Conservation (phyloP, 805 yeast genomes). For the Metschnikowia shivogae region DNA sequence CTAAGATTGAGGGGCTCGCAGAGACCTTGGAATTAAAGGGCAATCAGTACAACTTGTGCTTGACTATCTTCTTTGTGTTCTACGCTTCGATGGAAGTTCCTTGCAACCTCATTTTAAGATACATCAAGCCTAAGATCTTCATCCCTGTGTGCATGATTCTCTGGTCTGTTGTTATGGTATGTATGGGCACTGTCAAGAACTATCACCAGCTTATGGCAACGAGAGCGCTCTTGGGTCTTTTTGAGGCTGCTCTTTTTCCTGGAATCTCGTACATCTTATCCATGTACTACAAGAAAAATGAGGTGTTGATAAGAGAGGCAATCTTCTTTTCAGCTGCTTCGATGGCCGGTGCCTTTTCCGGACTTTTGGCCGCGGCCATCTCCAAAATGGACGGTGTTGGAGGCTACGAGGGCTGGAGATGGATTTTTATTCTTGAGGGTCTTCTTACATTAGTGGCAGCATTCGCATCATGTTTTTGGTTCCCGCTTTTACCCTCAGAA, state of each 20-base stretch:
- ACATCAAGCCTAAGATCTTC: slow-evolving; percentile 62
- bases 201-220: slow-evolving; percentile 59
- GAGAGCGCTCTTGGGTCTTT: slow-evolving; percentile 61
- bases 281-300: slow-evolving; percentile 59
- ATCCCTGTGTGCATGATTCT: slow-evolving; percentile 51
- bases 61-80: slow-evolving; percentile 70
- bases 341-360: slow-evolving; percentile 76
- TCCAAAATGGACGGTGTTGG: slow-evolving; percentile 45
- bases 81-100: slow-evolving; percentile 62
- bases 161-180: slow-evolving; percentile 63
- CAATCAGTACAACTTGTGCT: slow-evolving; percentile 57
- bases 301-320: slow-evolving; percentile 66
- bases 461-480: slow-evolving; percentile 5
- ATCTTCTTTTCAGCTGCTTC: slow-evolving; percentile 69
- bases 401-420: slow-evolving; percentile 17
- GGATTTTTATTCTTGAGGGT: slow-evolving; percentile 18
- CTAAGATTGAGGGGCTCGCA: slow-evolving; percentile 66
- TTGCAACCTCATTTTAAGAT: slow-evolving; percentile 58
- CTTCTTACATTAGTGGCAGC: slow-evolving; percentile 11
- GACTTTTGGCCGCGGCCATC: slow-evolving; percentile 65
- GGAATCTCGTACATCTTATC: slow-evolving; percentile 68
- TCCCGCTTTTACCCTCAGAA: slow-evolving; percentile 12
- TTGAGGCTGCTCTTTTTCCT: slow-evolving; percentile 72
- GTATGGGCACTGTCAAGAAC: slow-evolving; percentile 60
- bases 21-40: slow-evolving; percentile 51